Percentiles rank a stretch among this genome's conserved stretches.
phyloP scores from a whole-genome alignment of 2,329 filamentous ascomycete genomes.

The Stagonosporopsis chrysanthemi region DNA sequence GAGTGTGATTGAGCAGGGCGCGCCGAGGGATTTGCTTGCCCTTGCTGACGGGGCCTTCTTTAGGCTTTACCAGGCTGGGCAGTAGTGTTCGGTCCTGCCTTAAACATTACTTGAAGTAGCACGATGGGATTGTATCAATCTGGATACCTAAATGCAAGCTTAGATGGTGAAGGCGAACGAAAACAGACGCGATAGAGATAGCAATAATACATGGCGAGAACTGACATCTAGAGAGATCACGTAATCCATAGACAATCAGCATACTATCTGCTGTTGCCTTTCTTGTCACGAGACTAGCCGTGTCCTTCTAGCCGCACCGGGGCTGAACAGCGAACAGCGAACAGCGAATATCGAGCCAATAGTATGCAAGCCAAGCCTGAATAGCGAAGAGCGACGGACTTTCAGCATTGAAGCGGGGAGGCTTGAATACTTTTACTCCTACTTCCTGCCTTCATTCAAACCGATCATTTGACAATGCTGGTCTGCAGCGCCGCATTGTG shows the following conservation, averaged over 20 bases:
- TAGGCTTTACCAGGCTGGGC: not conserved
- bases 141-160: not conserved
- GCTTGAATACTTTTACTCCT: not conserved
- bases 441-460: not conserved
- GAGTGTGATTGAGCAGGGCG: not conserved
- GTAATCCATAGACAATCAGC: no score
- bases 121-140: not conserved
- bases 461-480: no score
- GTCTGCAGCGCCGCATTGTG: not conserved
- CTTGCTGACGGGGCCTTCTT: not conserved
- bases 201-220: not conserved
- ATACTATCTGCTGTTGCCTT: not conserved
- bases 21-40: not conserved
- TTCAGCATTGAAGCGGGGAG: no score
- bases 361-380: not conserved
- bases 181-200: not conserved
- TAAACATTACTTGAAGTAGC: not conserved
- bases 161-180: not conserved
- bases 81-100: not conserved
- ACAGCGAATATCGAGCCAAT: slow-evolving; percentile 10
- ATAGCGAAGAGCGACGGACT: not conserved
- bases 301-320: not conserved
- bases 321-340: slow-evolving; percentile 9
- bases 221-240: no score
- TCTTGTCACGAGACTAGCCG: not conserved